phyloP scores from a whole-genome alignment of 2,329 filamentous ascomycete species.

The Colletotrichum euphorbiae region DNA sequence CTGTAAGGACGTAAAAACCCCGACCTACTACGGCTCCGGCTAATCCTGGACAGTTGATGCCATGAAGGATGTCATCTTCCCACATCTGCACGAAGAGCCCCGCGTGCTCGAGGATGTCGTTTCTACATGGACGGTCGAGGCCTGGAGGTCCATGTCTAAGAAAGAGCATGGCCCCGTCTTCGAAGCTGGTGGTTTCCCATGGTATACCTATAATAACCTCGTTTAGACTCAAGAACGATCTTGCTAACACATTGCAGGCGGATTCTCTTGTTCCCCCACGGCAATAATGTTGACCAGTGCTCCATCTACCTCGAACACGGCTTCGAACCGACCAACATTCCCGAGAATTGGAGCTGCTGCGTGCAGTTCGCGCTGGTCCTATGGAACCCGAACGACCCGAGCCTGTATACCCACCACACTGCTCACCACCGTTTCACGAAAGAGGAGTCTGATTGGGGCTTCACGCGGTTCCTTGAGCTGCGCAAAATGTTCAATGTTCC shows the following conservation, averaged over 20 bases:
- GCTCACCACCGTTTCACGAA: slow-evolving; percentile 97
- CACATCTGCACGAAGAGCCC: slow-evolving; percentile 78
- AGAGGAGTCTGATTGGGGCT: slow-evolving; percentile 98
- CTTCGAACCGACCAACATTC: slow-evolving; percentile 76
- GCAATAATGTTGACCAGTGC: slow-evolving; percentile 92
- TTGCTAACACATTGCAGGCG: slow-evolving; percentile 68
- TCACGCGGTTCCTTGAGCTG: slow-evolving; percentile 94
- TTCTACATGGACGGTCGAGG: slow-evolving; percentile 88
- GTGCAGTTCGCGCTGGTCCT: slow-evolving; percentile 95
- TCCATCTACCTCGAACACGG: slow-evolving; percentile 98
- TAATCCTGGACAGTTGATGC: slow-evolving; percentile 73
- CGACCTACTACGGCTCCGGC: slow-evolving; percentile 20
- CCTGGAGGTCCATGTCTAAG: slow-evolving; percentile 81
- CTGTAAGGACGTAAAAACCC: slow-evolving; percentile 54
- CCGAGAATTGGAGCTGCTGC: slow-evolving; percentile 96
- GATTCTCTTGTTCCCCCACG: slow-evolving; percentile 93
- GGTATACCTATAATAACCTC: slow-evolving; percentile 61
- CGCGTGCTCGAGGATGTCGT: slow-evolving; percentile 81
- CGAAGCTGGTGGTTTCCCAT: slow-evolving; percentile 86
- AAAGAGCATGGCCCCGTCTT: slow-evolving; percentile 92
- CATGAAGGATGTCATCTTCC: slow-evolving; percentile 85
- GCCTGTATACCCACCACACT: slow-evolving; percentile 80
- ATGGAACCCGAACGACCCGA: slow-evolving; percentile 94
- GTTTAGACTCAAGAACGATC: slow-evolving; percentile 9
- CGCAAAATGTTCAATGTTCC: slow-evolving; percentile 83